Base-by-base conservation (phyloP, 2,329 filamentous ascomycete genomes). In the Epichloe gansuensis region DNA sequence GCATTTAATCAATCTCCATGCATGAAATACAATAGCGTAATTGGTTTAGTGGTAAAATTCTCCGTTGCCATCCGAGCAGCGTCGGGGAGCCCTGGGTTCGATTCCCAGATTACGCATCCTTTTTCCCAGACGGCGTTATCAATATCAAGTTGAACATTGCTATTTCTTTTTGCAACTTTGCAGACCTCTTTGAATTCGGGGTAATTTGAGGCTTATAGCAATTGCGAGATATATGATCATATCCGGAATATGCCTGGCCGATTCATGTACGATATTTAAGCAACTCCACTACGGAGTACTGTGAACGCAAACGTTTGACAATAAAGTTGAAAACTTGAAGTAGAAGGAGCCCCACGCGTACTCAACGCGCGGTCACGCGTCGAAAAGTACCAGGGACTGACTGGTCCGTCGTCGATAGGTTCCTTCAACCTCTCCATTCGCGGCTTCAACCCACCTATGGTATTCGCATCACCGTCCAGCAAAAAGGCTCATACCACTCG, bases 31-130 rank as follows among this genome's bases (percentile, higher is more conserved):
- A 31, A 4, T 38, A 52, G 62, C 62, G 61, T 64, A 55, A 62
- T 61, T 64, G 62, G 63, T 63, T 64, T 64, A 64, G 62, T 63
- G 63, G 62, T 64, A 63, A 64, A 64, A 64, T 64, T 62, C 62
- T 63, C 61, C 63, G 63, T 64, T 64, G 62, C 63, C 63, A 64
- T 62, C 51, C 51, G 56, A 38, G 57, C 58, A 60, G 50, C 57
- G 57, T 64, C 62, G 61, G 61, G 61, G 62, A 63, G 62, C 62
- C 61, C 62, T 62, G 62, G 62, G 62, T 64, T 64, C 63, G 60
- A 64, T 64, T 64, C 62, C 63, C 62, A 61, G 62, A 60, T 61
- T 55, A 64, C 61, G 63, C 63, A 64, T 5, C 38, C 49, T 36
- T 1, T n/a, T 8, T 42, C 23, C n/a, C 17, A 4, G 5, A 1